phyloP scores from a whole-genome alignment of 805 yeast genomes.

The Nakazawaea laoshanensis region DNA sequence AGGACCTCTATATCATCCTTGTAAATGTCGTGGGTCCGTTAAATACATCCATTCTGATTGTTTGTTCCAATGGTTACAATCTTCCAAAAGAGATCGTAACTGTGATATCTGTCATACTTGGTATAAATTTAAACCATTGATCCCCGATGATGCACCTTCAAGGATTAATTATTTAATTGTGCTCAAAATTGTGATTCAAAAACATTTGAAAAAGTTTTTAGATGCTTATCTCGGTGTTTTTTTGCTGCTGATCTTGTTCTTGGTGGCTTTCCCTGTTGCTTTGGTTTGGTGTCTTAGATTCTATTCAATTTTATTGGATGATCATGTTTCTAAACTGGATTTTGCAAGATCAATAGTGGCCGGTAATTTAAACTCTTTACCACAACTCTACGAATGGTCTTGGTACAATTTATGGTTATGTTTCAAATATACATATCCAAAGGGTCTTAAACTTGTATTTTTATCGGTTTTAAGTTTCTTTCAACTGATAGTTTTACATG shows the following conservation, averaged over 20 bases:
- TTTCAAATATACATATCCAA: constrained; percentile 24
- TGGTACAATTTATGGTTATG: constrained; percentile 17
- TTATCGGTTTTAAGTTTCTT: constrained; percentile 31
- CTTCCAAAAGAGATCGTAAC: constrained; percentile 48
- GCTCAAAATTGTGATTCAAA: constrained; percentile 32
- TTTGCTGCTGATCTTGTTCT: constrained; percentile 15
- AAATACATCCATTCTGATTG: constrained; percentile 92
- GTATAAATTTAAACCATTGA: constrained; percentile 41
- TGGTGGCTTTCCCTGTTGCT: constrained; percentile 26
- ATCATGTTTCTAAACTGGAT: constrained; percentile 29
- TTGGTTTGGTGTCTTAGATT: constrained; percentile 48
- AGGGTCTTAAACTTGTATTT: constrained; percentile 30
- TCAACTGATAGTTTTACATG: constrained; percentile 51
- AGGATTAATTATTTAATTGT: constrained; percentile 37
- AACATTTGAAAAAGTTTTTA: constrained; percentile 13
- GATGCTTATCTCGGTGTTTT: constrained; percentile 9
- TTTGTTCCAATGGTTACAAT: constrained; percentile 77
- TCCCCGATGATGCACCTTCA: constrained; percentile 35
- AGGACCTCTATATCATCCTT: constrained; percentile 76
- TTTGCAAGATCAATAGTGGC: constrained; percentile 9
- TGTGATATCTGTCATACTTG: constrained; percentile 88
- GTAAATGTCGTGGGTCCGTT: constrained; percentile 90
- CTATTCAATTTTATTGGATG: constrained; percentile 49
- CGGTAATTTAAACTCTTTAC: constrained; percentile 19
- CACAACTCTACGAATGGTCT: constrained; percentile 10